phyloP scores from a whole-genome alignment of 225 moss, liverwort and hornwort genomes.

The Physcomitrellopsis africana region DNA sequence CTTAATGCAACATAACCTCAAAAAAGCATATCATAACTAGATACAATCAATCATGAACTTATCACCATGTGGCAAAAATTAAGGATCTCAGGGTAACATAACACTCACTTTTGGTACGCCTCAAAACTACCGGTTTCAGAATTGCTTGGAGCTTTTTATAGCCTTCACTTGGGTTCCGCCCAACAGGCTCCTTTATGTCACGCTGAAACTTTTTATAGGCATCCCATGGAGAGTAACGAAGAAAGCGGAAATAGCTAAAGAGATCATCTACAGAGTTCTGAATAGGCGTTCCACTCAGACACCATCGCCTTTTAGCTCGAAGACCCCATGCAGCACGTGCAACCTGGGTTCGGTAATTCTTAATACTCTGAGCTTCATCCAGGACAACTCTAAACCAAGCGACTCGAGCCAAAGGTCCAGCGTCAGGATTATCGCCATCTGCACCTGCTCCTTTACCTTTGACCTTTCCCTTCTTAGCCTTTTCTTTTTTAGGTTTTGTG shows the following conservation, averaged over 20 bases:
- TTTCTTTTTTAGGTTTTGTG: slow-evolving; percentile 73
- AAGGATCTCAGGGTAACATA: not conserved
- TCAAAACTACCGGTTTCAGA: slow-evolving; percentile 71
- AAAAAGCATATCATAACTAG: slow-evolving; percentile 6
- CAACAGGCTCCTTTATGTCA: slow-evolving; percentile 82
- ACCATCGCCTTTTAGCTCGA: slow-evolving; percentile 95
- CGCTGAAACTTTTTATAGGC: slow-evolving; percentile 82
- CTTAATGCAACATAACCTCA: not conserved
- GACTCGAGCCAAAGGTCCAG: slow-evolving; percentile 93
- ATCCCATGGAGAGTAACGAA: slow-evolving; percentile 89
- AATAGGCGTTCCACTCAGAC: slow-evolving; percentile 96
- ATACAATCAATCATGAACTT: not conserved
- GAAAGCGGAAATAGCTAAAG: slow-evolving; percentile 95
- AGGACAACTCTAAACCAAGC: slow-evolving; percentile 96
- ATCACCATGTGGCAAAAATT: not conserved
- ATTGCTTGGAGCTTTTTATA: slow-evolving; percentile 76
- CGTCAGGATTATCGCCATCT: slow-evolving; percentile 69
- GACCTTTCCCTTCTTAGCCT: slow-evolving; percentile 64
- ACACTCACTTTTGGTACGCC: slow-evolving; percentile 90
- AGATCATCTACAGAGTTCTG: slow-evolving; percentile 97
- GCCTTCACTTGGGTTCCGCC: slow-evolving; percentile 73
- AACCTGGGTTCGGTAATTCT: slow-evolving; percentile 92
- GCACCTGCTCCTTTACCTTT: slow-evolving; percentile 65
- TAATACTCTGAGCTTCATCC: slow-evolving; percentile 99
- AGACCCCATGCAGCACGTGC: slow-evolving; percentile 97